Base-by-base conservation (phyloP, 2,329 filamentous ascomycete genomes). In the Aureobasidium sp. region DNA sequence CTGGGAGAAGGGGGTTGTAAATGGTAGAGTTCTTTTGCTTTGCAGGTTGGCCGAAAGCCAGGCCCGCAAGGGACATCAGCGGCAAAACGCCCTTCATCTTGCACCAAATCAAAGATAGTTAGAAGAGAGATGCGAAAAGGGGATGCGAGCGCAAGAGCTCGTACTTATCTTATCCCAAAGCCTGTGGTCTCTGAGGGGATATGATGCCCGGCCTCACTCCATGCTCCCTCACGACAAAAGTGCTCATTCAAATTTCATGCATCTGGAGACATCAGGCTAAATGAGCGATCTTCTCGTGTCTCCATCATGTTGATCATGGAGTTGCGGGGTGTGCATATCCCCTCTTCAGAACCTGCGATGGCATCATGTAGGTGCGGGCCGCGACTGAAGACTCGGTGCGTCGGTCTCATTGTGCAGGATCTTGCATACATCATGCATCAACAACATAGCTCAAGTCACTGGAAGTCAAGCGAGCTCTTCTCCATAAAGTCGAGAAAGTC, bases 1-100 rank as follows among this genome's bases (percentile, higher is more conserved):
- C 74, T 3, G 74, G 70, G 2, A 77, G 58, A 22, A 76, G 70
- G 1, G 73, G 74, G 58, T 76, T 76, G 54, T 65, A 66, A 35
- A 63, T 63, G 16, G 50, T 44, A 2, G 39, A 44, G 16, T 44
- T 53, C 19, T 51, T 8, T 25, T 50, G 47, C n/a, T 49, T 49
- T 14, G 35, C n/a, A n/a, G 47, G 47, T 37, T 40, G 47, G 5
- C 22, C 27, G 11, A 6, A 40, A 24, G 34, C 5, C 6, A 50
- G 17, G 14, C 25, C 38, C 1, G 32, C 32, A 21, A 30, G 21
- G 11, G n/a, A n/a, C n/a, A 10, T 2, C 11, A 49, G n/a, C 4
- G 38, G n/a, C 1, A n/a, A 27, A 19, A 19, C 7, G 19, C 29
- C 32, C 30, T 47, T 47, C 44, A 47, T 47, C 14, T 37, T 47